Percentiles rank a stretch among this genome's conserved stretches.
phyloP scores from a whole-genome alignment of 257 asterid species.

The Nicotiana noctiflora region DNA sequence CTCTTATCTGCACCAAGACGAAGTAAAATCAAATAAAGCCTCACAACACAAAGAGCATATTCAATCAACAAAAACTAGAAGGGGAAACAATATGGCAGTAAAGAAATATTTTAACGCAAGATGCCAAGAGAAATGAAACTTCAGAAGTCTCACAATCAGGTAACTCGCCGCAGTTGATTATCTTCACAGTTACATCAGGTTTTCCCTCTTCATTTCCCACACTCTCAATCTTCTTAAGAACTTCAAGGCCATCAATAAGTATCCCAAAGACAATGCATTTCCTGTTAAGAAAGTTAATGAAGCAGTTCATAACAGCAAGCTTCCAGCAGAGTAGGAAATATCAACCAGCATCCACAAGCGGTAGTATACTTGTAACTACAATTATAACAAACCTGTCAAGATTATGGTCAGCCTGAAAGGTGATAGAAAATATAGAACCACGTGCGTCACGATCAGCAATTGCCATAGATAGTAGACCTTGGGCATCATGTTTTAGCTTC shows the following conservation, averaged over 20 bases:
- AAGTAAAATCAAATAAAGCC: background rate
- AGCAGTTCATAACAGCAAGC: background rate
- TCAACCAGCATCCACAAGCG: background rate
- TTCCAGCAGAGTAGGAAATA: background rate
- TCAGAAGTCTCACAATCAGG: conserved; percentile 48
- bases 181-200: conserved; percentile 88
- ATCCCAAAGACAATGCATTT: conserved; percentile 82
- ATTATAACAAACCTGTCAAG: conserved; percentile 65
- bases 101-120: background rate
- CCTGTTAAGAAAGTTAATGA: conserved; percentile 37
- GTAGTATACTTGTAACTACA: background rate
- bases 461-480: conserved; percentile 90
- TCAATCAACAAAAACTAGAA: conserved; percentile 9
- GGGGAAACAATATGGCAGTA: background rate
- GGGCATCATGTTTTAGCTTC: conserved; percentile 73
- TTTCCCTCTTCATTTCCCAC: conserved; percentile 81
- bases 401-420: conserved; percentile 87
- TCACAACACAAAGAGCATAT: conserved; percentile 26
- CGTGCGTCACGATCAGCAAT: conserved; percentile 84
- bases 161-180: conserved; percentile 81
- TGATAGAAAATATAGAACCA: conserved; percentile 75
- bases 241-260: conserved; percentile 75
- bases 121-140: conserved; percentile 7
- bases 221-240: conserved; percentile 82
- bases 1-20: conserved; percentile 27